phyloP scores from a whole-genome alignment of 164 flowering plant genomes.

The Aristolochia californica region DNA sequence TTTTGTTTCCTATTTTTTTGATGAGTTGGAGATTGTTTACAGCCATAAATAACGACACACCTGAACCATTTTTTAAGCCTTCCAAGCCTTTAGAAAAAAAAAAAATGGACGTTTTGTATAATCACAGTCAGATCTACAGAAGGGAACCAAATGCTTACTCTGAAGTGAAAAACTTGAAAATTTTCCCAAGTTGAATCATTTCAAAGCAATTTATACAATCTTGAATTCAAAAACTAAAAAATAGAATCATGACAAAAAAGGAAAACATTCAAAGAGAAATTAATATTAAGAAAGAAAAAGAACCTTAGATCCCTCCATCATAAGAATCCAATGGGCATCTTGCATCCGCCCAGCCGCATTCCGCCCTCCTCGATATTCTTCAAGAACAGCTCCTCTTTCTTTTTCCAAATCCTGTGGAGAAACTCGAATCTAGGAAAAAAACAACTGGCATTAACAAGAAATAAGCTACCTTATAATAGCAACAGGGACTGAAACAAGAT shows the following conservation, averaged over 20 bases:
- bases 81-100: too few species aligned
- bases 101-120: too few species aligned
- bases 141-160: neutral
- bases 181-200: neutral
- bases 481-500: neutral
- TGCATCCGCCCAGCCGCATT: constrained; percentile 92
- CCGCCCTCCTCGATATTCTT: constrained; percentile 76
- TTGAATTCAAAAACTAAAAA: neutral
- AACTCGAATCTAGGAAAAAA: constrained; percentile 52
- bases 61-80: too few species aligned
- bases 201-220: neutral
- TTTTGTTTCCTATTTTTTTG: too few species aligned
- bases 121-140: too few species aligned
- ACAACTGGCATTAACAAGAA: neutral
- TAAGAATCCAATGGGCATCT: constrained; percentile 78
- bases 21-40: too few species aligned
- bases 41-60: too few species aligned
- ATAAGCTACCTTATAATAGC: neutral
- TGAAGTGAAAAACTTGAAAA: neutral
- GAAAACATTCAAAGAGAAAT: neutral
- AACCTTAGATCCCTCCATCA: constrained; percentile 97
- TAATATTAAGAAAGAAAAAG: neutral
- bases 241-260: neutral
- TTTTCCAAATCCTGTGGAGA: constrained; percentile 79
- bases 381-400: constrained; percentile 95